phyloP scores from a whole-genome alignment of 2,329 filamentous ascomycete genomes.

The Trichoderma koningiopsis region DNA sequence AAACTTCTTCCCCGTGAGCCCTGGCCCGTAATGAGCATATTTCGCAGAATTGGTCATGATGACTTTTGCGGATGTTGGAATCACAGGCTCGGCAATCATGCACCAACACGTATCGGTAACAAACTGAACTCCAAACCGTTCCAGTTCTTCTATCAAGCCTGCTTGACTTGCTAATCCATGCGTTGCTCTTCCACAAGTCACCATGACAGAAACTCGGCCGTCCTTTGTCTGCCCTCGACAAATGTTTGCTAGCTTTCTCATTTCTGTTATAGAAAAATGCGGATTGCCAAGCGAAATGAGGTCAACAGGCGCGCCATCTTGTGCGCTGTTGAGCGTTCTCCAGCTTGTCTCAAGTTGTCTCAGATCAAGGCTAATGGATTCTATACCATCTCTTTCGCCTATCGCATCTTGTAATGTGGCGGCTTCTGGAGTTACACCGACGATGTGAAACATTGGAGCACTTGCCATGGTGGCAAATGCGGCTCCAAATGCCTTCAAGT shows the following conservation, averaged over 20 bases:
- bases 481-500: constrained; percentile 48
- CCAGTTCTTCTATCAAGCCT: constrained; percentile 36
- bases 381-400: neutral
- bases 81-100: constrained; percentile 46
- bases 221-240: constrained; percentile 34
- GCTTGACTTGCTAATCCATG: constrained; percentile 29
- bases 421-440: constrained; percentile 44
- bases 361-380: neutral
- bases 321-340: constrained; percentile 28
- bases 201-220: constrained; percentile 25
- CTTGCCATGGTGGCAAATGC: constrained; percentile 47
- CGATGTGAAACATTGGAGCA: constrained; percentile 49
- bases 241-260: constrained; percentile 37
- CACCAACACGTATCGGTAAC: constrained; percentile 53
- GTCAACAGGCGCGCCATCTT: constrained; percentile 32
- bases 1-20: constrained; percentile 30
- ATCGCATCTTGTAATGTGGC: constrained; percentile 18
- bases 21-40: constrained; percentile 48
- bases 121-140: constrained; percentile 42
- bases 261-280: constrained; percentile 46
- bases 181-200: constrained; percentile 26
- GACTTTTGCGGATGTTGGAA: constrained; percentile 32
- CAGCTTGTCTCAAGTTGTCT: neutral
- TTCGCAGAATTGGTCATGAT: constrained; percentile 52
- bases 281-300: constrained; percentile 50